Base-by-base conservation (phyloP, 176 grass and related monocot genomes). In the Avena insularis region DNA sequence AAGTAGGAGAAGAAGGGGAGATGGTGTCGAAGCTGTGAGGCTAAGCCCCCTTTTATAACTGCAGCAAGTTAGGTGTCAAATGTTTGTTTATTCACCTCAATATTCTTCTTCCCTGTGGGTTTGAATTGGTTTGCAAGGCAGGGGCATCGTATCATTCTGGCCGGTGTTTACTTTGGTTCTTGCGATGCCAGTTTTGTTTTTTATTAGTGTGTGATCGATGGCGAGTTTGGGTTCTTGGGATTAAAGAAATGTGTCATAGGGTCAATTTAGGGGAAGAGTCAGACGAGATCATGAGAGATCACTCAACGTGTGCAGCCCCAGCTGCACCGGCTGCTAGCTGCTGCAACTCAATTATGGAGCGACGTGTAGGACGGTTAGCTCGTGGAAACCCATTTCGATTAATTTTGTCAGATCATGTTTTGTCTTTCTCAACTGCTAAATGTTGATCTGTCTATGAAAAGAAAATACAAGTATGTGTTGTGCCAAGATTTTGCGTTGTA, bases 41-140 rank as follows among this genome's bases (percentile, higher is more conserved):
- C 81, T 12, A 27, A 83, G 56, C 68, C 79, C 17, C 79, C 73
- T 90, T 90, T 86, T 93, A 93, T 93, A 83, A 56, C 61, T 27
- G 81, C 19, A 46, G 68, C 45, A 71, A 81, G 82, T 78, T 93
- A 61, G 88, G 78, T 80, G 75, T 93, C 88, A 90, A 93, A 85
- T 81, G 46, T 70, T 89, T 61, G 36, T 87, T 80, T 90, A 87
- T 83, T 86, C 27, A 9, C 74, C 74, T 12, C 27, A 77, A 54
- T 56, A 77, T 77, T 87, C 38, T 55, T 87, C 38, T 15, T 70
- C 47, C 21, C 6, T 53, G 78, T 80, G 60, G 66, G 23, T 58
- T 84, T 71, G 81, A 84, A 88, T 20, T 53, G 54, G 81, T 79
- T 88, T 43, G 81, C 54, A 84, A 45, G 87, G 23, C 27, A 77